Percentiles rank a stretch among this genome's conserved stretches.
phyloP scores from a whole-genome alignment of 2,329 filamentous ascomycete species.

The Xylaria polymorpha region DNA sequence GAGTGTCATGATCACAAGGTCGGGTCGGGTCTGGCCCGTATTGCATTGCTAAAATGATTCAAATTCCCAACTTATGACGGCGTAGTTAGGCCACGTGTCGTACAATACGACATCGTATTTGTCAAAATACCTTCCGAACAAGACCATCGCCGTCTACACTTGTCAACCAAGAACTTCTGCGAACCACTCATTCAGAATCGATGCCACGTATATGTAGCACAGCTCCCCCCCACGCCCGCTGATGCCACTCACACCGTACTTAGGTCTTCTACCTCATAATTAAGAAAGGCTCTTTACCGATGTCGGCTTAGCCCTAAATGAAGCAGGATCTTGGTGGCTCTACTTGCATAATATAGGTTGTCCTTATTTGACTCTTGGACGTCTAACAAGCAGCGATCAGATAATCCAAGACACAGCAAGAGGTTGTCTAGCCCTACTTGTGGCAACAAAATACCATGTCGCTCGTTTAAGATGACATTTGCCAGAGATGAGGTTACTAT shows the following conservation, averaged over 20 bases:
- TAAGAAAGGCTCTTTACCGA: neutral
- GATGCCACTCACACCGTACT: neutral
- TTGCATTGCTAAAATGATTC: constrained; percentile 40
- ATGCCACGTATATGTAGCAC: neutral
- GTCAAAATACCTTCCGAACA: neutral
- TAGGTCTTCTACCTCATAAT: neutral
- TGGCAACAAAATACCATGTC: too few relatives aligned
- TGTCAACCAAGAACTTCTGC: neutral
- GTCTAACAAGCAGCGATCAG: too few relatives aligned
- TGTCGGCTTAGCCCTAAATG: neutral
- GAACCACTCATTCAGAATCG: neutral
- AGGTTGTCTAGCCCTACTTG: too few relatives aligned
- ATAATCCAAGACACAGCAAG: too few relatives aligned
- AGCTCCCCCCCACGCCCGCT: neutral
- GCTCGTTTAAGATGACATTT: too few relatives aligned
- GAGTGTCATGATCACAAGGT: constrained; percentile 42
- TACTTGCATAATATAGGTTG: neutral
- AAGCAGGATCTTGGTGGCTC: neutral
- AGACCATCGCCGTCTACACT: neutral
- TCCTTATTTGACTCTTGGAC: neutral
- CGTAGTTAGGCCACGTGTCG: neutral
- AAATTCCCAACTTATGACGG: neutral
- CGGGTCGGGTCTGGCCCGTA: constrained; percentile 41
- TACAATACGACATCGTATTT: neutral
- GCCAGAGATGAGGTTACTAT: too few relatives aligned